Base-by-base conservation (phyloP, 352 stramenopile genomes). In the Pelagophyceae sp. region DNA sequence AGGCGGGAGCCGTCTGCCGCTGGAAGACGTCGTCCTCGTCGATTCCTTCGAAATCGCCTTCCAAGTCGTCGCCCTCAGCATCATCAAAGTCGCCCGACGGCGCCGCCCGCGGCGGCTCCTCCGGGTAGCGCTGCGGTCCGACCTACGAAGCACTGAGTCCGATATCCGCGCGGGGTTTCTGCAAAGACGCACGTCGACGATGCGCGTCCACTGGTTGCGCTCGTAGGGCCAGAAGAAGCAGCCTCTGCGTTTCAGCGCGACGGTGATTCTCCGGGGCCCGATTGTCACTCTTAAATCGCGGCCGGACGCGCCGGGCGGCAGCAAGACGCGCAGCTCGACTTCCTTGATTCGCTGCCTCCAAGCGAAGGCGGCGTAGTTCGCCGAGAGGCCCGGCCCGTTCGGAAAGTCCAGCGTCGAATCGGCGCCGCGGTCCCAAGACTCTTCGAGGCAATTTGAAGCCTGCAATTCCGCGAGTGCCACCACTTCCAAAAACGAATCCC, bases 121-220 rank as follows among this genome's bases (percentile, higher is more conserved):
- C n/a, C n/a, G n/a, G n/a, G n/a, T n/a, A n/a, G n/a, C n/a, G n/a
- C n/a, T n/a, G n/a, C n/a, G n/a, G n/a, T n/a, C n/a, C n/a, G n/a
- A n/a, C n/a, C n/a, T n/a, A n/a, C n/a, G n/a, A n/a, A n/a, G n/a
- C n/a, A n/a, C n/a, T n/a, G n/a, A n/a, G n/a, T n/a, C n/a, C n/a
- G n/a, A 23, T 23, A 54, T 54, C 45, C 45, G 23, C 23, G 11
- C 11, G 45, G 61, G 67, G 35, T 37, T 35, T 27, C 40, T 45
- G 51, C n/a, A n/a, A 54, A 51, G 69, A 25, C 75, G 61, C 15
- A 74, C 67, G 29, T 74, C 67, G 27, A 74, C 67, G 67, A 74
- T 74, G 2, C 2, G 31, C 35, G 67, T 58, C 67, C 67, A 74
- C 20, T 17, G 2, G 67, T 74, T 74, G 15, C 67, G 33, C 23